Evolutionary conservation across 2,329 filamentous ascomycete genomes (phyloP), one percentile per base, ranked within the genome.

Genomic region (Botrytis pseudocinerea): DNA sequence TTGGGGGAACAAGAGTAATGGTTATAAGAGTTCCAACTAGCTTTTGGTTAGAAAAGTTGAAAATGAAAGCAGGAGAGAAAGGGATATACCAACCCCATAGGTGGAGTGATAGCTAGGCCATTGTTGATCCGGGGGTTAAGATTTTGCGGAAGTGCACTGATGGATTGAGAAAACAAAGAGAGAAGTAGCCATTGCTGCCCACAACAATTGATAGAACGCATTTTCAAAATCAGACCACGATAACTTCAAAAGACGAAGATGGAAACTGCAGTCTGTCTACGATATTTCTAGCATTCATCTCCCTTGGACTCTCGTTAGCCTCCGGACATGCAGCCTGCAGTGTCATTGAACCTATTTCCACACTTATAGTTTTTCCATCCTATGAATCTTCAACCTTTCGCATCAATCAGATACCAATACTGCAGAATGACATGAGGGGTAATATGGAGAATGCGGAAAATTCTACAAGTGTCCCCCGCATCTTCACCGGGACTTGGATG

Each of bases 11-110:
- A 87, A 44, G 79, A 81, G 77, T 86, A 86, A 51, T 83, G 81
- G 63, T 87, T 87, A 76, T 87, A 87, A 0, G 83, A 84, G 72
- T 87, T 86, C 85, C 85, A 87, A 69, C 77, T 78, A 20, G 20
- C 54, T 22, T 38, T 54, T 32, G 68, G 60, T 69, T n/a, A 61
- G 40, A 28, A 54, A 54, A 51, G 20, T 44, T 44, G 8, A n/a
- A 25, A 40, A 40, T 51, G 14, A 66, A 35, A 28, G 2, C 16
- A 51, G 35, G 61, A 63, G 38, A 20, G 25, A 63, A 44, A 48
- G 38, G 60, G n/a, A 63, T 8, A 66, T 28, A 69, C 60, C 44
- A 72, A 77, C 77, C 77, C 78, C 76, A 79, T 77, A 2, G 76
- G 77, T 20, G 78, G 78, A 66, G 76, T 79, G 18, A 76, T 64